Conservation (phyloP, 2,329 filamentous ascomycete genomes). For the Lachnellula hyalina region DNA sequence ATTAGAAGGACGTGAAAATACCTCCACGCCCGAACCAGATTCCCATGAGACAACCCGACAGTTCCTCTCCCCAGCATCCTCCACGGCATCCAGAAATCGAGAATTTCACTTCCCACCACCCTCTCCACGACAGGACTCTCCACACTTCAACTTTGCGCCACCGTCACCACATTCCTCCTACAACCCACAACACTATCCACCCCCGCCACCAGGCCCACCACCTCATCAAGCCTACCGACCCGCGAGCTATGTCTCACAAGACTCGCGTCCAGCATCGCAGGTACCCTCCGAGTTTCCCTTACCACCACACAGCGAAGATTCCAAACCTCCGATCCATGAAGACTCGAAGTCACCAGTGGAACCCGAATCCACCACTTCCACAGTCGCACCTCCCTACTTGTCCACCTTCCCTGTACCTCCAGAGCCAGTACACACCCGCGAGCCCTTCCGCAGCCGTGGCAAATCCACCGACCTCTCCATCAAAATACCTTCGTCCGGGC, state of each 20-base stretch:
- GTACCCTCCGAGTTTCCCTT: conserved; percentile 9
- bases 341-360: neutral
- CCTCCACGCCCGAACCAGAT: conserved; percentile 26
- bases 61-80: conserved; percentile 24
- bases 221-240: conserved; percentile 20
- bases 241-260: conserved; percentile 18
- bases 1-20: conserved; percentile 41
- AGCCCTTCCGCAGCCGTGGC: conserved; percentile 10
- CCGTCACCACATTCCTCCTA: conserved; percentile 37
- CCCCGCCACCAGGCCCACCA: conserved; percentile 21
- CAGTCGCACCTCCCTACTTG: neutral
- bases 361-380: conserved; percentile 11
- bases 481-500: conserved; percentile 16
- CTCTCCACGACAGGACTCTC: conserved; percentile 40
- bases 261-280: conserved; percentile 5
- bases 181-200: conserved; percentile 26
- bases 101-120: conserved; percentile 56
- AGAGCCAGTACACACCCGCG: conserved; percentile 19
- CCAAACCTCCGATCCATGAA: conserved; percentile 2
- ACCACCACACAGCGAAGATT: conserved; percentile 2
- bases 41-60: conserved; percentile 39
- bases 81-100: conserved; percentile 15
- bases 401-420: conserved; percentile 9
- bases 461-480: conserved; percentile 24
- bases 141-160: conserved; percentile 56